phyloP scores from a whole-genome alignment of 2,329 filamentous ascomycete species.

The Orbilia brochopaga region DNA sequence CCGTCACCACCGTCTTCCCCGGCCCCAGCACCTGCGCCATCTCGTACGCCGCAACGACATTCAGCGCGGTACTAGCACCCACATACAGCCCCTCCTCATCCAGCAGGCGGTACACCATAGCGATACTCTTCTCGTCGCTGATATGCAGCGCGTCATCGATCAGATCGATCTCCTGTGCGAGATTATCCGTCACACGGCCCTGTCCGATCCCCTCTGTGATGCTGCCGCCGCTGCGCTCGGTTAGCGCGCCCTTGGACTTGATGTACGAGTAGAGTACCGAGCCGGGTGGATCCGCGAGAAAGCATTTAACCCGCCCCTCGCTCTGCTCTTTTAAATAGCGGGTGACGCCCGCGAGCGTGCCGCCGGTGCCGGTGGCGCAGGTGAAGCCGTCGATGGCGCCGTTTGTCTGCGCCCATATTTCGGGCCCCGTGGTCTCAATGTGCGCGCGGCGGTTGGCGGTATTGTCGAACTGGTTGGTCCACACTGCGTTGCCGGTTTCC shows the following conservation, averaged over 20 bases:
- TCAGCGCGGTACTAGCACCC: slow-evolving; percentile 89
- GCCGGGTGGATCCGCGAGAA: slow-evolving; percentile 91
- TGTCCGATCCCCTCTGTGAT: slow-evolving; percentile 99
- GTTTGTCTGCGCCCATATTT: slow-evolving; percentile 91
- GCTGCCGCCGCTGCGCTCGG: slow-evolving; percentile 80
- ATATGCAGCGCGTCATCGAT: slow-evolving; percentile 85
- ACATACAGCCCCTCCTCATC: slow-evolving; percentile 96
- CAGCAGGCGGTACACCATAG: slow-evolving; percentile 95
- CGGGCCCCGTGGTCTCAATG: slow-evolving; percentile 93
- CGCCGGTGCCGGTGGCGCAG: slow-evolving; percentile 89
- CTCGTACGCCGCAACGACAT: slow-evolving; percentile 93
- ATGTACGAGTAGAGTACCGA: slow-evolving; percentile 94
- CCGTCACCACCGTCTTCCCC: slow-evolving; percentile 88
- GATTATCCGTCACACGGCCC: slow-evolving; percentile 93
- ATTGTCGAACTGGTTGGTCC: slow-evolving; percentile 99
- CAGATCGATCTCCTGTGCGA: slow-evolving; percentile 80
- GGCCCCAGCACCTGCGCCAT: slow-evolving; percentile 87
- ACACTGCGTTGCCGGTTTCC: slow-evolving; percentile 76
- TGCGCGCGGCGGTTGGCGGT: slow-evolving; percentile 90
- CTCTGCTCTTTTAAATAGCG: slow-evolving; percentile 85
- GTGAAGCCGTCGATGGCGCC: slow-evolving; percentile 92
- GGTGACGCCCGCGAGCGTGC: slow-evolving; percentile 87
- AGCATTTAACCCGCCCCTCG: slow-evolving; percentile 78
- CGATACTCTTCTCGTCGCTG: slow-evolving; percentile 89
- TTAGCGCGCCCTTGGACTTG: slow-evolving; percentile 78